Evolutionary conservation across 768 basidiomycete species (phyloP), one percentile per base, ranked within the genome.

Genomic region (Lactarius trivialis): DNA sequence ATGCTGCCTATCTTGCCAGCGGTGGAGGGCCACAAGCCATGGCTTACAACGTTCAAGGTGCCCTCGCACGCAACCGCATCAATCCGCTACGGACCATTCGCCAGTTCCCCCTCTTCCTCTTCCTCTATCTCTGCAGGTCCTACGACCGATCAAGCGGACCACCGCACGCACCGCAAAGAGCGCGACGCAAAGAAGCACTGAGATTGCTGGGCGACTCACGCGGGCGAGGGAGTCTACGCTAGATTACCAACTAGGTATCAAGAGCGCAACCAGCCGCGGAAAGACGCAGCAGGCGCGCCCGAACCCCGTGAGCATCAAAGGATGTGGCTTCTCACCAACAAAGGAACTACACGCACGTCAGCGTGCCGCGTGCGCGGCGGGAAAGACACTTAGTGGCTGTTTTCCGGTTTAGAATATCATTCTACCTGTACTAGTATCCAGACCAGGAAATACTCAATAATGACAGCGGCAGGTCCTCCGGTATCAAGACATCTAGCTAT

Each of bases 361-460:
- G 67, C 79, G 80, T 30, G 21, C 66, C 89, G 88, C 82, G 79
- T 77, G 88, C 86, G 17, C 76, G 84, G 24, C 75, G 79, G 55
- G 83, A 83, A 8, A 91, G 92, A 2, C 73, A 82, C 17, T 93
- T 93, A n/a, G n/a, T n/a, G n/a, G n/a, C n/a, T n/a, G n/a, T n/a
- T n/a, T n/a, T n/a, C n/a, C n/a, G n/a, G n/a, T n/a, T n/a, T n/a
- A n/a, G n/a, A n/a, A n/a, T n/a, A n/a, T n/a, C n/a, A n/a, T n/a
- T n/a, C n/a, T n/a, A n/a, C n/a, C n/a, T n/a, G n/a, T n/a, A n/a
- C n/a, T n/a, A n/a, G n/a, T n/a, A n/a, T n/a, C n/a, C n/a, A n/a
- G n/a, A n/a, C n/a, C n/a, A n/a, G n/a, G n/a, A n/a, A n/a, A n/a
- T n/a, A n/a, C n/a, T n/a, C n/a, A n/a, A n/a, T n/a, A n/a, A n/a